Conservation (phyloP, 495 filamentous ascomycete species). For the Filosporella fistucella region DNA sequence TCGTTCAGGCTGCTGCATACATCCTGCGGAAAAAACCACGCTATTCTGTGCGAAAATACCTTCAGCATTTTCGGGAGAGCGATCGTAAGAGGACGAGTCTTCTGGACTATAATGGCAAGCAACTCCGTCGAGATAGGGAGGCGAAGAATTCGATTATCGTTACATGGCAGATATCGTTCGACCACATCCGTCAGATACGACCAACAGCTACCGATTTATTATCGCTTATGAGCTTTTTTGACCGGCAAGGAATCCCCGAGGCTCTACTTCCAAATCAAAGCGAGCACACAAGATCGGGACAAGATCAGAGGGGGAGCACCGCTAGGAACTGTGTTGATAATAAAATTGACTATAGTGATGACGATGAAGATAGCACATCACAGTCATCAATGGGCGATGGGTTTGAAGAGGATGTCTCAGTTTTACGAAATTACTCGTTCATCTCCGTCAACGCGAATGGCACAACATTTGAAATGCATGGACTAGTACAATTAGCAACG, state of each 20-base stretch:
- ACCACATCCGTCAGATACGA: neutral
- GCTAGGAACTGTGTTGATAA: neutral
- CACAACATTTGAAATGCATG: neutral
- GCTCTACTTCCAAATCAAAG: slow-evolving; percentile 2
- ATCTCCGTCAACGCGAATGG: neutral
- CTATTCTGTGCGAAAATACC: slow-evolving; percentile 12
- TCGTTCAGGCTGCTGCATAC: slow-evolving; percentile 6
- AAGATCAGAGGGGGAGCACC: neutral
- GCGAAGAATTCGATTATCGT: neutral
- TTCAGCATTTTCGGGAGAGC: neutral
- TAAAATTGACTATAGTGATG: neutral
- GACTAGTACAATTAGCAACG: slow-evolving; percentile 1
- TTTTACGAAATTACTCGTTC: neutral
- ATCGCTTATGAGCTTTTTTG: slow-evolving; percentile 1
- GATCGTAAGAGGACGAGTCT: slow-evolving; percentile 8
- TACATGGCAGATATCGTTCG: slow-evolving; percentile 4
- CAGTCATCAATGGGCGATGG: slow-evolving; percentile 17
- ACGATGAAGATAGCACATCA: neutral
- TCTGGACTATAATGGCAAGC: neutral
- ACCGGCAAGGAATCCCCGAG: neutral
- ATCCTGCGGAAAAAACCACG: slow-evolving; percentile 7
- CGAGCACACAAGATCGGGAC: too few relatives aligned
- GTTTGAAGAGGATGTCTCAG: slow-evolving; percentile 37
- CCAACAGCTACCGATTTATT: slow-evolving; percentile 1
- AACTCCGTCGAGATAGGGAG: neutral